These are phyloP conservation scores for Xylariomycetidae sp. DNA, from an alignment of 2,329 filamentous ascomycete genomes.

Conservation along the genomic window DNA sequence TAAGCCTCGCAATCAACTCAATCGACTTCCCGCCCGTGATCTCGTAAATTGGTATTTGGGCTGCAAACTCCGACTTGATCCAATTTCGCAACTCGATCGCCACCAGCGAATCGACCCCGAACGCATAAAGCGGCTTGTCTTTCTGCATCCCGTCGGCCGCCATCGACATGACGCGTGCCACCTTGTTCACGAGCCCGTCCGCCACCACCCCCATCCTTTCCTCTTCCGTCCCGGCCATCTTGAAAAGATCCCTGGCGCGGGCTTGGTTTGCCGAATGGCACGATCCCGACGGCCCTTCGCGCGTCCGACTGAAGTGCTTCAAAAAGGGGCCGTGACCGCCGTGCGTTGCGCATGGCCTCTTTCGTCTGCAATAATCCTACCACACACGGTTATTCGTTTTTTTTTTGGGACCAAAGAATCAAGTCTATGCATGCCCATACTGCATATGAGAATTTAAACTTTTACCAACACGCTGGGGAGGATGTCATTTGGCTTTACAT, in stretches of 20 bases:
- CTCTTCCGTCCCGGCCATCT: constrained; percentile 1
- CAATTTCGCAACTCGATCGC: constrained; percentile 6
- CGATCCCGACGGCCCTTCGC: background rate
- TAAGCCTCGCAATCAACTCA: background rate
- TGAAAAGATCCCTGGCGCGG: constrained; percentile 2
- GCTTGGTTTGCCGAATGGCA: constrained; percentile 1
- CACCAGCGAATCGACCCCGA: constrained; percentile 4
- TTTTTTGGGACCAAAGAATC: too few species aligned
- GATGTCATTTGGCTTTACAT: too few species aligned
- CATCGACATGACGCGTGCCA: constrained; percentile 2
- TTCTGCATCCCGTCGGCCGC: background rate
- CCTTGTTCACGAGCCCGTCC: background rate
- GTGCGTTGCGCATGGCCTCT: too few species aligned
- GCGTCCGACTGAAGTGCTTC: background rate
- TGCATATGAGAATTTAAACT: too few species aligned
- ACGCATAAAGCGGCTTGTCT: constrained; percentile 1
- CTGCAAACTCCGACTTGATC: constrained; percentile 3
- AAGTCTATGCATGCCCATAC: too few species aligned
- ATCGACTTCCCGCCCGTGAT: constrained; percentile 1
- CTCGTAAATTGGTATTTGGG: constrained; percentile 1
- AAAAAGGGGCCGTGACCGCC: too few species aligned
- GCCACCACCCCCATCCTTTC: background rate
- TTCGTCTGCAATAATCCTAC: too few species aligned
- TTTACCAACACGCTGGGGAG: too few species aligned
- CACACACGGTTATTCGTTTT: too few species aligned